Base-by-base conservation (phyloP, 1,284 basidiomycete genomes). In the Porogramme epimiltina region DNA sequence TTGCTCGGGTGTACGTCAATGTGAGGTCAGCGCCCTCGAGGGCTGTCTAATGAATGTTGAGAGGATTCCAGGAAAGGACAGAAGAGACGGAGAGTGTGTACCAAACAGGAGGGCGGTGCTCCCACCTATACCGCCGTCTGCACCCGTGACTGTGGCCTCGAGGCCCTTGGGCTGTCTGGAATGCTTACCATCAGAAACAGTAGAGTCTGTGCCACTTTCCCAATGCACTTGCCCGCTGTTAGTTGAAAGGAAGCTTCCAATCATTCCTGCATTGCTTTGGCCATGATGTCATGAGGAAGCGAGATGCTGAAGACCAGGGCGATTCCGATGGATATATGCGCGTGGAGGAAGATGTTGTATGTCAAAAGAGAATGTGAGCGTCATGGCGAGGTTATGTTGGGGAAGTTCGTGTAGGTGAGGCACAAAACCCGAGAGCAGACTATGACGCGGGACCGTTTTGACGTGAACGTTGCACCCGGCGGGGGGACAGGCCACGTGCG, bases 21-120 rank as follows among this genome's bases (percentile, higher is more conserved):
- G 82, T 76, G 28, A 82, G 64, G 51, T 81, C 75, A 19, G 82
- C 82, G 5, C 83, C 83, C 65, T 85, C 83, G 23, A 82, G 67
- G 0, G 82, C 82, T 74, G 47, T n/a, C 10, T 4, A 42, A 8
- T n/a, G n/a, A n/a, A n/a, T n/a, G n/a, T 31, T 31, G 28, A 31
- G 28, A 31, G 28, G 24, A 44, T 5, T 11, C 3, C 8, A 13
- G 4, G 25, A 25, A 33, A 31, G 31, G 31, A 18, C 10, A 41
- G 16, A 16, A 26, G 10, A 22, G 8, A 25, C 10, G 20, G 11
- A 34, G 33, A 10, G 28, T 6, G 53, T 66, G 25, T 36, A 72
- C 70, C 70, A 43, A 70, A 74, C 8, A 75, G 65, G 6, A 75
- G 62, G 4, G 71, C 71, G 15, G 66, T 58, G 36, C 63, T 58